Evolutionary conservation across 2,329 filamentous ascomycete genomes (phyloP), one percentile per base, ranked within the genome.

Genomic region (Verticillium nubilum): DNA sequence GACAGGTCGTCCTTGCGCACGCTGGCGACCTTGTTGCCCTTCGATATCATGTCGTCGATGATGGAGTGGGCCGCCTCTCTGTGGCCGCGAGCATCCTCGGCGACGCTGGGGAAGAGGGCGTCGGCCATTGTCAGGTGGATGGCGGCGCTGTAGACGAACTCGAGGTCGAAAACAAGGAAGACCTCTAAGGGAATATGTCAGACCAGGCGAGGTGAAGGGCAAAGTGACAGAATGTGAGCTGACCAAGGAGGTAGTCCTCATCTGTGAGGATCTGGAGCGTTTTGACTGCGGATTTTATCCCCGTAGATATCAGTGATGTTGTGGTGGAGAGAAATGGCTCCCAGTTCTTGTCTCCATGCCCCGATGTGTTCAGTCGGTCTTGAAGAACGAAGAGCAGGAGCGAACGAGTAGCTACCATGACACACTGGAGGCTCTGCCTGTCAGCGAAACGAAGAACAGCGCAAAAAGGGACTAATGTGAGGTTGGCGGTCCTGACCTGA

Each of bases 281-380:
- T 54, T 77, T 78, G 3, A 68, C 65, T 0, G 75, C 75, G 0
- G 75, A 78, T 35, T 77, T 76, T 19, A 77, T 76, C 4, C 75
- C 73, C 0, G 71, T 74, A 0, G 70, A 72, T 9, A 77, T 75
- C 0, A 77, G 57, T 0, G 72, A 62, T 12, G 69, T 72, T 1
- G 73, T 76, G 2, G 58, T 50, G 2, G 54, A 5, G 4, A 59
- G n/a, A n/a, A 76, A 72, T 0, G 58, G 69, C 9, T 72, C 67
- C 33, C 71, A 72, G 28, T 74, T 68, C 27, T 74, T 68, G 2
- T 58, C 63, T 0, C 61, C 65, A 0, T 57, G 61, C 0, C 61
- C 63, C 0, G 73, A 59, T 6, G 66, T 69, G 0, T 74, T 70
- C 0, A 75, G 60, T 3, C 73, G 65, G 57, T 76, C 72, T 54